phyloP scores from a whole-genome alignment of 352 stramenopile species.

The Globisporangium radiosum region DNA sequence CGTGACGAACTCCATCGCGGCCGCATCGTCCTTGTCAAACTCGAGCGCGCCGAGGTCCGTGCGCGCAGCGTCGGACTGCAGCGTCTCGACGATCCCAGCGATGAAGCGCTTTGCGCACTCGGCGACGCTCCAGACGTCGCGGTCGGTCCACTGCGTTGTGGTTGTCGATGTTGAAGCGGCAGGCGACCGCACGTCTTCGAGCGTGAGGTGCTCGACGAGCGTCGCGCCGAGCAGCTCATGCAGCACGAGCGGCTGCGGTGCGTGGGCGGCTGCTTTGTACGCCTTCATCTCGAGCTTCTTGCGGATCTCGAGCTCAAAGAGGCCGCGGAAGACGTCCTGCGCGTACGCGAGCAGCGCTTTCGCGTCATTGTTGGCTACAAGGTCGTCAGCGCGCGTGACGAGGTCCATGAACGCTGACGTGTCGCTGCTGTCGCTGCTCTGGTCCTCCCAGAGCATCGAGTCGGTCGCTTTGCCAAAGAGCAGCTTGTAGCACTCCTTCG shows the following conservation, averaged over 20 bases:
- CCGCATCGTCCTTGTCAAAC: constrained; percentile 98
- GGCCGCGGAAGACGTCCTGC: constrained; percentile 66
- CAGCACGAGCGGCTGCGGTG: constrained; percentile 73
- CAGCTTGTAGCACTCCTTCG: constrained; percentile 88
- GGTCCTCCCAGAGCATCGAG: constrained; percentile 95
- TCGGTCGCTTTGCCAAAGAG: constrained; percentile 79
- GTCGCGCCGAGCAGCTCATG: constrained; percentile 43
- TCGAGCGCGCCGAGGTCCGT: constrained; percentile 66
- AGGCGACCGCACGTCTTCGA: constrained; percentile 12
- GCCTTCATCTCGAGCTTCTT: constrained; percentile 95
- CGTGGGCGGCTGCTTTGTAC: constrained; percentile 94
- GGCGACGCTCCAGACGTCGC: constrained; percentile 80
- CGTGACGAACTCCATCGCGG: constrained; percentile 97
- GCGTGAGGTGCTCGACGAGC: constrained; percentile 30
- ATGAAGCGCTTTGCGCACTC: constrained; percentile 89
- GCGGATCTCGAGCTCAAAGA: constrained; percentile 95
- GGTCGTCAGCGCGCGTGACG: constrained; percentile 31
- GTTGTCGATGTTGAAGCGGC: background rate
- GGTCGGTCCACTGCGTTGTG: constrained; percentile 64
- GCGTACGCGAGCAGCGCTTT: constrained; percentile 57
- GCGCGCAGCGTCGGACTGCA: constrained; percentile 47
- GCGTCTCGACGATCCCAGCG: constrained; percentile 50
- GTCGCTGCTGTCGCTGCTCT: constrained; percentile 46
- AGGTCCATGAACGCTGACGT: constrained; percentile 83
- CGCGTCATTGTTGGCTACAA: constrained; percentile 22